phyloP scores from a whole-genome alignment of 768 basidiomycete species.

The Russula vinacea region DNA sequence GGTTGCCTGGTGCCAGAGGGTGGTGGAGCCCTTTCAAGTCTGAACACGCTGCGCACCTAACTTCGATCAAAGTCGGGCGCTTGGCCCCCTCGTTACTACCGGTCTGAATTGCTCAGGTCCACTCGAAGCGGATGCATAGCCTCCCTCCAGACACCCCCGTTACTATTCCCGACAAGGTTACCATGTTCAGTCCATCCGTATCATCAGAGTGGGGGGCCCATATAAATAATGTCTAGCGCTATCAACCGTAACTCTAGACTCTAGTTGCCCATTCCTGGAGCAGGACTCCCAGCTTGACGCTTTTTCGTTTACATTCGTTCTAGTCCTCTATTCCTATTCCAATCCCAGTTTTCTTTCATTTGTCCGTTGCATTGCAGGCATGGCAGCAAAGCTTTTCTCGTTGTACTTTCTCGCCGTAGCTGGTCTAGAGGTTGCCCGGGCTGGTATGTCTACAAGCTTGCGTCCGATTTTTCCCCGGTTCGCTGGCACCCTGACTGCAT shows the following conservation, averaged over 20 bases:
- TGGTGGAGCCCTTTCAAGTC: neutral
- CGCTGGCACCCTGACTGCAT: neutral
- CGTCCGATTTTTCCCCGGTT: neutral
- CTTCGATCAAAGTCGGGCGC: neutral
- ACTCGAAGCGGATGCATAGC: too few species aligned
- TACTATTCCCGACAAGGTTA: neutral
- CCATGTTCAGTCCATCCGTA: neutral
- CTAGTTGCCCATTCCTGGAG: conserved; percentile 6
- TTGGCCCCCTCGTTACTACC: conserved; percentile 2
- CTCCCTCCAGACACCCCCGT: neutral
- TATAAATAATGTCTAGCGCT: neutral
- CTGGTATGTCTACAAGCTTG: conserved; percentile 8
- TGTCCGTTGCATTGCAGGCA: conserved; percentile 16
- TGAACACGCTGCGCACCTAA: neutral
- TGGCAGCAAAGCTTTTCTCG: conserved; percentile 18
- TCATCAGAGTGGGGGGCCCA: neutral
- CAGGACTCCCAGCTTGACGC: conserved; percentile 25
- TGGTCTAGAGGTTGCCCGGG: conserved; percentile 8
- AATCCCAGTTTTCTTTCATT: conserved; percentile 1
- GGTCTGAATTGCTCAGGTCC: neutral
- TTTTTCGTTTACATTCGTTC: neutral
- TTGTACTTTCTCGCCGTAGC: conserved; percentile 17
- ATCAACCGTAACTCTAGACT: neutral
- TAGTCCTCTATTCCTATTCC: neutral
- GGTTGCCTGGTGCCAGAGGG: neutral